Evolutionary conservation across 192 early-diverging fungal species (phyloP).

Genomic region (Coemansia sp.): DNA sequence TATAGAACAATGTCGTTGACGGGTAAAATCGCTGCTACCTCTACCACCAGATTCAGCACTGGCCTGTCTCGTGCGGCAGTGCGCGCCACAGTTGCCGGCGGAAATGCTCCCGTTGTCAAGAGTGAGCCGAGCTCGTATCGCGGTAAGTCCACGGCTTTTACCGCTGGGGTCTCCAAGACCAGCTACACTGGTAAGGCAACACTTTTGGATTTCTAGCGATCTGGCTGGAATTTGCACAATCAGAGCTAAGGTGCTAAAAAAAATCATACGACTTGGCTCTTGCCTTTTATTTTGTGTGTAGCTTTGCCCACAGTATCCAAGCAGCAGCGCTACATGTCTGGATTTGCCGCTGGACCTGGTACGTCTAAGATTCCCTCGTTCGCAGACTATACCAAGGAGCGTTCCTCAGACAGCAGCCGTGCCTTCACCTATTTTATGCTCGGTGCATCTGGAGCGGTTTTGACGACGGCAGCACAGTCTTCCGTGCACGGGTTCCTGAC

Average conservation of each 20-base stretch:
- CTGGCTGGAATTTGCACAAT: not conserved
- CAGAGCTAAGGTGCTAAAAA: too few species aligned
- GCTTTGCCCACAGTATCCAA: conserved; percentile 31
- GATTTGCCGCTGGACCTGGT: conserved; percentile 60
- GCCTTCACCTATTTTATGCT: conserved; percentile 93
- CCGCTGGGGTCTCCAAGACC: conserved; percentile 36
- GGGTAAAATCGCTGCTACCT: conserved; percentile 43
- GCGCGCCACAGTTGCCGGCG: conserved; percentile 28
- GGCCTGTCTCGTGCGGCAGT: conserved; percentile 40
- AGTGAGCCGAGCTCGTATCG: conserved; percentile 29
- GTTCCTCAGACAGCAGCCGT: conserved; percentile 67
- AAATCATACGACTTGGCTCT: not conserved
- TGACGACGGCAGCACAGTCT: conserved; percentile 85
- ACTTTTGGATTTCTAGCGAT: conserved; percentile 1
- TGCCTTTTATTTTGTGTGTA: conserved; percentile 5
- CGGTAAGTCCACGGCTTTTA: conserved; percentile 35
- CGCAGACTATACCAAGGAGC: conserved; percentile 75
- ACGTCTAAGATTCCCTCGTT: conserved; percentile 76
- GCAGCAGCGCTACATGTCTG: conserved; percentile 59
- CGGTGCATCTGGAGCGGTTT: conserved; percentile 82
- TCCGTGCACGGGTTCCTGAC: conserved; percentile 78
- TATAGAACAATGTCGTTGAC: conserved; percentile 37
- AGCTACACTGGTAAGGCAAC: conserved; percentile 44
- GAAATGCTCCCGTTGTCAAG: conserved; percentile 23
- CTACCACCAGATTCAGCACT: conserved; percentile 53